Evolutionary conservation across 169 alveolate genomes (phyloP).

Genomic region (Eimeria praecox): DNA sequence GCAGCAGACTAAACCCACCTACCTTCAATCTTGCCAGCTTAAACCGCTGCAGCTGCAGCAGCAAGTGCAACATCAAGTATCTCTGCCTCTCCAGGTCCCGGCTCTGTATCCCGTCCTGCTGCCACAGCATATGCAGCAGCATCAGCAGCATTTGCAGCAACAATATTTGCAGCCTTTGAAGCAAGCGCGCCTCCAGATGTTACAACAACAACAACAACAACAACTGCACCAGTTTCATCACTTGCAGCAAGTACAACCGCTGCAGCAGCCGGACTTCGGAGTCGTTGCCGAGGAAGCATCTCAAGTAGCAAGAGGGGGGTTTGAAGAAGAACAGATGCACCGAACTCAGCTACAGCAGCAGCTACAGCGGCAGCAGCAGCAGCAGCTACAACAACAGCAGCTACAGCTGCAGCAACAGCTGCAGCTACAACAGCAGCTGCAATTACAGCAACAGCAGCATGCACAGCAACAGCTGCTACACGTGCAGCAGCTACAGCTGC

Average conservation of each 20-base stretch:
- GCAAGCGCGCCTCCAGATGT: slow-evolving; percentile 21
- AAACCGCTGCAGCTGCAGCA: slow-evolving; percentile 48
- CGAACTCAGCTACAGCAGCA: not conserved
- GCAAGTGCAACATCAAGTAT: not conserved
- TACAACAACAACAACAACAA: slow-evolving; percentile 1
- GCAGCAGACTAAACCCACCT: not conserved
- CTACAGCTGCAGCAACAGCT: not conserved
- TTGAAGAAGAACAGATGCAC: not conserved
- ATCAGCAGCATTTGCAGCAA: slow-evolving; percentile 27
- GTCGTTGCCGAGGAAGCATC: not conserved
- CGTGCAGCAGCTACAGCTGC: slow-evolving; percentile 19
- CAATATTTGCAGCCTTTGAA: not conserved
- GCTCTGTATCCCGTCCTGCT: not conserved
- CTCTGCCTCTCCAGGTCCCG: not conserved
- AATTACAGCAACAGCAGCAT: slow-evolving; percentile 12
- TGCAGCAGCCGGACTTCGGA: not conserved
- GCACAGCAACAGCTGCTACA: not conserved
- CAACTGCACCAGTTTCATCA: slow-evolving; percentile 1
- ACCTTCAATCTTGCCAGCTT: slow-evolving; percentile 4
- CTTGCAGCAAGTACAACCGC: not conserved
- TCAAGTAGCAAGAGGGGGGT: not conserved
- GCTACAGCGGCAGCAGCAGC: not conserved
- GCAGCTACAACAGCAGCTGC: not conserved
- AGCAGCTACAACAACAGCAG: not conserved
- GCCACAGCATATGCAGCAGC: slow-evolving; percentile 2